Conservation (phyloP, 768 basidiomycete species). For the Kwoniella dejecticola region DNA sequence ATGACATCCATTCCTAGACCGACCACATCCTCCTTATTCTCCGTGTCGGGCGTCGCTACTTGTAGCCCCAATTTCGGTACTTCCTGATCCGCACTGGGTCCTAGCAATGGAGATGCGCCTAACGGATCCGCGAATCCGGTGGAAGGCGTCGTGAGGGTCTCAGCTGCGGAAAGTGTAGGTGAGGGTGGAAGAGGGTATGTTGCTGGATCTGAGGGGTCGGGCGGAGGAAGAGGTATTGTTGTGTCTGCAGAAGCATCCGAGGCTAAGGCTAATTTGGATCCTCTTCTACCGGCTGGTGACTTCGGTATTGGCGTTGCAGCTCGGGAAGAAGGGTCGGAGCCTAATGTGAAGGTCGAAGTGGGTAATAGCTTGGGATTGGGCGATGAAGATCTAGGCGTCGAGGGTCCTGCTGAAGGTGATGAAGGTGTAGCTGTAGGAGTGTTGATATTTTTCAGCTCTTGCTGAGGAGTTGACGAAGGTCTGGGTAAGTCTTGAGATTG, state of each 20-base stretch:
- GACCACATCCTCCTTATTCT: slow-evolving; percentile 6
- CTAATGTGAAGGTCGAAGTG: slow-evolving; percentile 26
- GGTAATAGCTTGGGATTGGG: slow-evolving; percentile 17
- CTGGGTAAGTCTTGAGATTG: slow-evolving; percentile 10
- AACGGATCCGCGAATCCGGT: slow-evolving; percentile 37
- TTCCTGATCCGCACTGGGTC: not conserved
- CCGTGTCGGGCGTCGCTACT: slow-evolving; percentile 15
- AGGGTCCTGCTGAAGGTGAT: slow-evolving; percentile 14
- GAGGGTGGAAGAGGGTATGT: slow-evolving; percentile 50
- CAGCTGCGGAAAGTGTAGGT: slow-evolving; percentile 18
- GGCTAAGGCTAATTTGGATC: slow-evolving; percentile 6
- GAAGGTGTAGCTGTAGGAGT: slow-evolving; percentile 4
- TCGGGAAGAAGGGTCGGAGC: slow-evolving; percentile 31
- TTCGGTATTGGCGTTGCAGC: slow-evolving; percentile 20
- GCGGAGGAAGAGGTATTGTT: slow-evolving; percentile 22
- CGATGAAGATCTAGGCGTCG: slow-evolving; percentile 14
- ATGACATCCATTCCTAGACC: slow-evolving; percentile 9
- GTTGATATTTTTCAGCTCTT: slow-evolving; percentile 38
- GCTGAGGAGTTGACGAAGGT: slow-evolving; percentile 4
- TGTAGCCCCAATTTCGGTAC: slow-evolving; percentile 18
- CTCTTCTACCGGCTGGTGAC: slow-evolving; percentile 12
- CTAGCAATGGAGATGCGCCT: slow-evolving; percentile 30
- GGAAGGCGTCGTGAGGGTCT: slow-evolving; percentile 3
- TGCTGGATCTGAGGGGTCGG: slow-evolving; percentile 45
- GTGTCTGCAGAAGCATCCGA: too few relatives aligned